phyloP scores from a whole-genome alignment of 208 protist species.

The Borovskyia barvae region DNA sequence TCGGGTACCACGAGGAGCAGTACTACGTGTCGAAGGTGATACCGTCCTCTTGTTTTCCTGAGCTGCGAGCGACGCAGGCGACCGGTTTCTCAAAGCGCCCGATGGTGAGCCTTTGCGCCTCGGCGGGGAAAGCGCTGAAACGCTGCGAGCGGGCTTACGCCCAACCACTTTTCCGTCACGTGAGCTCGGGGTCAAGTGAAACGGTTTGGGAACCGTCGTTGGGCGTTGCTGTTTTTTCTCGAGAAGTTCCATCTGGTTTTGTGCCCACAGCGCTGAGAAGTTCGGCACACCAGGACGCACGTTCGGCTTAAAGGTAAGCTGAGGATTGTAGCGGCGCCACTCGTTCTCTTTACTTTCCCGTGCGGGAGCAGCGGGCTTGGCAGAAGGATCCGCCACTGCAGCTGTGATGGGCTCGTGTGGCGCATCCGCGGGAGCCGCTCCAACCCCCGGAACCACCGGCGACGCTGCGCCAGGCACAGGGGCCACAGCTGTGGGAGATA shows the following conservation, averaged over 20 bases:
- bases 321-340: slow-evolving; percentile 35
- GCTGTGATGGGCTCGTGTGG: no score
- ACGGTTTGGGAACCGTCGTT: slow-evolving; percentile 43
- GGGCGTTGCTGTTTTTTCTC: slow-evolving; percentile 46
- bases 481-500: neutral
- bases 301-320: slow-evolving; percentile 77
- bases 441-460: no score
- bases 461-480: no score
- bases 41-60: neutral
- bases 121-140: neutral
- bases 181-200: slow-evolving; percentile 48
- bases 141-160: slow-evolving; percentile 15
- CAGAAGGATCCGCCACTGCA: neutral
- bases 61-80: neutral
- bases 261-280: slow-evolving; percentile 71
- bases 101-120: neutral
- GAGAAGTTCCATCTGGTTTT: slow-evolving; percentile 38
- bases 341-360: slow-evolving; percentile 6
- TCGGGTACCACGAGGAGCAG: slow-evolving; percentile 59
- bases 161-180: slow-evolving; percentile 15
- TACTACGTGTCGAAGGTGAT: neutral
- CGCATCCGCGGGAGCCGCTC: no score
- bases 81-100: neutral
- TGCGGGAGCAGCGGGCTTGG: slow-evolving; percentile 1
- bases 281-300: slow-evolving; percentile 74